phyloP scores from a whole-genome alignment of 2,329 filamentous ascomycete species.

The Sarocladium kiliense region DNA sequence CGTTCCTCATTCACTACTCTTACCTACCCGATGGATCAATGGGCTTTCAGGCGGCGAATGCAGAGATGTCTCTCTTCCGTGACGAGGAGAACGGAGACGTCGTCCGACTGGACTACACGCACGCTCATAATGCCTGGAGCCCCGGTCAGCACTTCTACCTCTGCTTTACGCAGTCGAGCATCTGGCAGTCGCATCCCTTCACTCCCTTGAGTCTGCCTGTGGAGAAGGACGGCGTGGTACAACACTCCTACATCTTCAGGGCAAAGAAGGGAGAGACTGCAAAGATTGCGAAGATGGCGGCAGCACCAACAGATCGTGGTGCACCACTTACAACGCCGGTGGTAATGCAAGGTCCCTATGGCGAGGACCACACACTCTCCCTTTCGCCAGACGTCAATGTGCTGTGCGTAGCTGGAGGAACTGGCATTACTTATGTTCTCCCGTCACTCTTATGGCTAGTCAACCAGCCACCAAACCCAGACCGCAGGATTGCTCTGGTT shows the following conservation, averaged over 20 bases:
- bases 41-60: constrained; percentile 50
- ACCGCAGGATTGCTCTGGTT: constrained; percentile 51
- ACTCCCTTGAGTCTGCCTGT: constrained; percentile 54
- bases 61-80: constrained; percentile 40
- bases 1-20: constrained; percentile 51
- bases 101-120: constrained; percentile 60
- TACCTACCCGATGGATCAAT: constrained; percentile 35
- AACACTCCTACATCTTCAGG: constrained; percentile 53
- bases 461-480: constrained; percentile 35
- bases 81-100: constrained; percentile 55
- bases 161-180: constrained; percentile 58
- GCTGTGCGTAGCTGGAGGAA: constrained; percentile 34
- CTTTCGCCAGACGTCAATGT: constrained; percentile 35
- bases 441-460: constrained; percentile 28
- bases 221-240: constrained; percentile 31
- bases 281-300: constrained; percentile 42
- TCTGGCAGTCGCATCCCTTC: constrained; percentile 71
- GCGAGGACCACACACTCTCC: constrained; percentile 40
- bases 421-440: constrained; percentile 34
- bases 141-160: constrained; percentile 69
- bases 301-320: constrained; percentile 14
- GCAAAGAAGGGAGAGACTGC: constrained; percentile 56
- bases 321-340: constrained; percentile 39
- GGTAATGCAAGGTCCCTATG: constrained; percentile 60
- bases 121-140: constrained; percentile 56